Evolutionary conservation across 2,329 filamentous ascomycete species (phyloP), one percentile per base, ranked within the genome.

Genomic region (Calonectria henricotiae): DNA sequence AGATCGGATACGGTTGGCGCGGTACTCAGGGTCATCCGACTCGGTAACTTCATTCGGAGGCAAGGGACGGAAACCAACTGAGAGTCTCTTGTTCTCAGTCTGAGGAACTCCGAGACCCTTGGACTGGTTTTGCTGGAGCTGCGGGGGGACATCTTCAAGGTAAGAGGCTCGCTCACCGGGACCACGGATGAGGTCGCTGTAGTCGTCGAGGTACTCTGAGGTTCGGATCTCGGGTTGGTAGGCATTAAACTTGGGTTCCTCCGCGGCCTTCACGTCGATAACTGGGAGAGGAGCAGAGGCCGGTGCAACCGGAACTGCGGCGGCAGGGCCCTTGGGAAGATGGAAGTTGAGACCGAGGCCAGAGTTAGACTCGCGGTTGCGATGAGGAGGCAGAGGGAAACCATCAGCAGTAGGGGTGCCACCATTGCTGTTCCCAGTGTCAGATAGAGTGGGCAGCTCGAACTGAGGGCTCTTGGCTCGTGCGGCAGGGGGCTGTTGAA

Each of bases 1-100:
- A 4, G 96, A 99, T 81, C 96, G 90, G 75, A 99, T 99, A 69
- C 96, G 92, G 86, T 98, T 98, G 73, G 96, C 96, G 78, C 96
- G 91, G 79, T 96, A 92, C 82, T 98, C 96, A 0, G 96, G 95
- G 80, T 98, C 96, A 80, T 98, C 96, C 3, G 92, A 90, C 49
- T 92, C 90, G 35, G 87, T 88, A 65, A 94, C 90, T 73, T 97
- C 93, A 78, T 95, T 92, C 41, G 95, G 94, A 5, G 96, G 96
- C 72, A 99, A 87, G 25, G 96, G 96, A 17, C 96, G 92, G 82
- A 97, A 88, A 32, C 91, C 90, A 54, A 92, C 89, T 1, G 91
- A 93, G n/a, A 92, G 81, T 67, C 91, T 86, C 71, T 88, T 88
- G 76, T 83, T 86, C 69, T 89, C 84, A 70, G 86, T 84, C 17